Evolutionary conservation across 345 rosid genomes (phyloP), one percentile per base, ranked within the genome.

Genomic region (Cardamine occulta): DNA sequence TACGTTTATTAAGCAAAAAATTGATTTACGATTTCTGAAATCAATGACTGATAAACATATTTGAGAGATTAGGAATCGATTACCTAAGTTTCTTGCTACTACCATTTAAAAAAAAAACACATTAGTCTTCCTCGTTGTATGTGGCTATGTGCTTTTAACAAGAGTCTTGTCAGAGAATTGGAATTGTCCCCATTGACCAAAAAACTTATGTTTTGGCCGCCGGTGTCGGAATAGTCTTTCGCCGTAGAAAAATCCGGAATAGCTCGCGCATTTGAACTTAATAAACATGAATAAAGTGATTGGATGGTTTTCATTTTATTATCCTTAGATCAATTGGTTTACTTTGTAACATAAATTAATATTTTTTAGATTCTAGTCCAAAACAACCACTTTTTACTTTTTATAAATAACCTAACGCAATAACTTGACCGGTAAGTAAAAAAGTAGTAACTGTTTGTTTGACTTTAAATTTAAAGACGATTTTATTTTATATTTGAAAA

Each of bases 201-300:
- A 66, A 66, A 52, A 17, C 42, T 66, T 57, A 35, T 57, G 65
- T 47, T 60, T 21, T 61, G 39, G n/a, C n/a, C n/a, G 63, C 74
- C 80, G 63, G 55, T 47, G 68, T 60, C 74, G 79, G 74, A 68
- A 76, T 68, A 61, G 45, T 68, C 51, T 62, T 17, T 32, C 8
- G 70, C 70, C 17, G 58, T 68, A 3, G 56, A 76, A 69, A 69
- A 66, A 26, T 5, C 59, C 32, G 18, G 13, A 32, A 37, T 17
- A 52, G 29, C 7, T 68, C 2, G 23, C 51, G 49, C 64, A 42
- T 53, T 68, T 69, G 74, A 68, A 63, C 37, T 15, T 51, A 45
- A 59, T 19, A 59, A 60, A 68, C 55, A 39, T n/a, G 73, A 57
- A 52, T 21, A 14, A 52, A 34, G 28, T 34, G 52, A 58, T 35